Conservation (phyloP, 768 basidiomycete genomes). For the Boletus rufocinnamomeus region DNA sequence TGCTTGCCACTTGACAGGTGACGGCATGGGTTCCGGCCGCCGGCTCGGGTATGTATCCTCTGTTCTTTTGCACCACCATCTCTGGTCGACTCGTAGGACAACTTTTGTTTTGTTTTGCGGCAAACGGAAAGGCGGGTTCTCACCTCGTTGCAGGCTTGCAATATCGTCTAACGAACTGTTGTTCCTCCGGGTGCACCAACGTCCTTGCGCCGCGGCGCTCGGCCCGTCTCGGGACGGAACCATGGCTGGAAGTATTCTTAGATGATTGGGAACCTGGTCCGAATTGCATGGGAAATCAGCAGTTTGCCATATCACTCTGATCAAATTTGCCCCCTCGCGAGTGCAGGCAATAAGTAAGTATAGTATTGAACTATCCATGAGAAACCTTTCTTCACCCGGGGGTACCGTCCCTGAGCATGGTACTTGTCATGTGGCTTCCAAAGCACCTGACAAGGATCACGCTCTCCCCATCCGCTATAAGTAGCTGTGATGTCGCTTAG, state of each 20-base stretch:
- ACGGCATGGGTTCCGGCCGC: no score
- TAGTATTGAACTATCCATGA: background rate
- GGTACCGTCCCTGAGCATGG: background rate
- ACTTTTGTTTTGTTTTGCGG: no score
- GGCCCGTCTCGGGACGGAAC: background rate
- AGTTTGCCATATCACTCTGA: background rate
- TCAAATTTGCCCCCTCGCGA: background rate
- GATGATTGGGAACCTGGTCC: background rate
- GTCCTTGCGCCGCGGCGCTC: background rate
- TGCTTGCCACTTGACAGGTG: no score
- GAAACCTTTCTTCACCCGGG: background rate
- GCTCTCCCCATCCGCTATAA: conserved; percentile 3
- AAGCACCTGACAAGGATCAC: background rate
- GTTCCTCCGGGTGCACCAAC: background rate
- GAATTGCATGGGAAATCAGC: background rate
- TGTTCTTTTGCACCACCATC: no score
- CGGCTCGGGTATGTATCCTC: no score
- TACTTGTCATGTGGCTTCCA: conserved; percentile 2
- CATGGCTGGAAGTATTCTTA: background rate
- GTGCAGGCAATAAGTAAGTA: background rate
- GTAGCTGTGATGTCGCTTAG: conserved; percentile 1
- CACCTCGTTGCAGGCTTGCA: no score
- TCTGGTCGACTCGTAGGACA: no score
- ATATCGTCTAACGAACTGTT: no score
- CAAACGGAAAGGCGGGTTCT: no score